phyloP scores from a whole-genome alignment of 2,329 filamentous ascomycete genomes.

The Colletotrichum sp. region DNA sequence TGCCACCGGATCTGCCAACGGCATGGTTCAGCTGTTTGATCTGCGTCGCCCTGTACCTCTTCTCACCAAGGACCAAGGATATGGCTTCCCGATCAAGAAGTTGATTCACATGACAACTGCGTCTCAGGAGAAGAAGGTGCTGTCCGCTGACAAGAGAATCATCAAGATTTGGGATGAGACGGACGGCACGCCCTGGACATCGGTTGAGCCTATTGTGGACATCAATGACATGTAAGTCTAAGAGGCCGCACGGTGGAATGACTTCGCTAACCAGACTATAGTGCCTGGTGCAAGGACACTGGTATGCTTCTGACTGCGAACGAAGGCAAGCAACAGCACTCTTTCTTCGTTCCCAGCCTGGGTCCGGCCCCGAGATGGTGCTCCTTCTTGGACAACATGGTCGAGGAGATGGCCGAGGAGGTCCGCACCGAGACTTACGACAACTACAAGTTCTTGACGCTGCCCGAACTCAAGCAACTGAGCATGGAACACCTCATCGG shows the following conservation, averaged over 20 bases:
- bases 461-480: slow-evolving; percentile 83
- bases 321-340: slow-evolving; percentile 92
- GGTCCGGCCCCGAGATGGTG: slow-evolving; percentile 96
- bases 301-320: slow-evolving; percentile 98
- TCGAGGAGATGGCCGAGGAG: slow-evolving; percentile 97
- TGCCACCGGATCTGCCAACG: slow-evolving; percentile 85
- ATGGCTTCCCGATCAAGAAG: slow-evolving; percentile 90
- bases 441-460: slow-evolving; percentile 97
- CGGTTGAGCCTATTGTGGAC: slow-evolving; percentile 92
- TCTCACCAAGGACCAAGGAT: slow-evolving; percentile 93
- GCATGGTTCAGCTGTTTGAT: slow-evolving; percentile 90
- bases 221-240: slow-evolving; percentile 75
- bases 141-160: slow-evolving; percentile 92
- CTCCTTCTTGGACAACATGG: slow-evolving; percentile 93
- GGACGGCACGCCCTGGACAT: slow-evolving; percentile 89
- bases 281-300: slow-evolving; percentile 84
- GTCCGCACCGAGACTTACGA: slow-evolving; percentile 85
- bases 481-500: slow-evolving; percentile 90
- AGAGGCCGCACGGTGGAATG: background rate
- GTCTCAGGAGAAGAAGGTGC: slow-evolving; percentile 82
- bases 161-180: slow-evolving; percentile 95
- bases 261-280: background rate
- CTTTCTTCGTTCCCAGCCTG: slow-evolving; percentile 93
- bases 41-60: slow-evolving; percentile 85
- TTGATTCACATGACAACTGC: slow-evolving; percentile 74